phyloP scores from a whole-genome alignment of 2,329 filamentous ascomycete genomes.

The Sphaerulina musiva region DNA sequence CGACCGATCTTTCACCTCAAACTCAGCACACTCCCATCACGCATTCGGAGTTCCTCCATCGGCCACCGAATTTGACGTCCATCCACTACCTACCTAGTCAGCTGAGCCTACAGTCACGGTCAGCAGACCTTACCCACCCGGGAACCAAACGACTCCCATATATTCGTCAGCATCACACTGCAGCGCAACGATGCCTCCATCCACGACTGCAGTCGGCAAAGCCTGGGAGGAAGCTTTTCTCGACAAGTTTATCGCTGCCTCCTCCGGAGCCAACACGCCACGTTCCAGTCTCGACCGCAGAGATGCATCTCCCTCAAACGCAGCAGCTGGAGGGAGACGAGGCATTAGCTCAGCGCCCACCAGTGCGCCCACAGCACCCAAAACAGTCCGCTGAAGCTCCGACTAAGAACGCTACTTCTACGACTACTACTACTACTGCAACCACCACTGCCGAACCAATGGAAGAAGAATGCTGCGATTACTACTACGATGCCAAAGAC shows the following conservation, averaged over 20 bases:
- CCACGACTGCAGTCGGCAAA: conserved; percentile 2
- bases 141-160: conserved; percentile 1
- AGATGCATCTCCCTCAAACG: conserved; percentile 2
- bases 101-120: background rate
- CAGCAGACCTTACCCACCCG: background rate
- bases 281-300: conserved; percentile 8
- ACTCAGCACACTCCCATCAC: background rate
- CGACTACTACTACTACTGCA: too few species aligned
- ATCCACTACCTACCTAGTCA: background rate
- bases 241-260: conserved; percentile 1
- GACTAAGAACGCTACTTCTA: background rate
- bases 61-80: background rate
- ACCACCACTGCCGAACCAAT: background rate
- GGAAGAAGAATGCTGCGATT: background rate
- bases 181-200: conserved; percentile 6
- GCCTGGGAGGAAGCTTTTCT: conserved; percentile 7
- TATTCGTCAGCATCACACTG: background rate
- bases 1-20: background rate
- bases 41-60: background rate
- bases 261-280: conserved; percentile 4
- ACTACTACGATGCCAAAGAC: conserved; percentile 1
- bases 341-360: conserved; percentile 3
- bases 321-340: conserved; percentile 3
- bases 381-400: conserved; percentile 5
- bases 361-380: background rate